phyloP scores from a whole-genome alignment of 345 rosid species.

The Cochlearia excelsa region DNA sequence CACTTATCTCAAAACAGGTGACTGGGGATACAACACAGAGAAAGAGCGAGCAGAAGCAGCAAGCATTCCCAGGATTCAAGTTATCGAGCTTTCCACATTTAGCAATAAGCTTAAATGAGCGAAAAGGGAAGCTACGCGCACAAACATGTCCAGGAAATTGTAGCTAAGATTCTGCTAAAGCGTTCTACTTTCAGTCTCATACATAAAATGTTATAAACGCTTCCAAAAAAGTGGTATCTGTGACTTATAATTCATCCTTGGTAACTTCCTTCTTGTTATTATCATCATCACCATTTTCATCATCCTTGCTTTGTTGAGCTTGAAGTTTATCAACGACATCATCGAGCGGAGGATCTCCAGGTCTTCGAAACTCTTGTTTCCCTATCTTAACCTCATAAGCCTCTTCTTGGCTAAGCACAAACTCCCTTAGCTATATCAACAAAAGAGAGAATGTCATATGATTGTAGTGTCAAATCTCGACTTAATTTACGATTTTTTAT shows the following conservation, averaged over 20 bases:
- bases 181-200: not conserved
- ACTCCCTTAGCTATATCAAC: slow-evolving; percentile 67
- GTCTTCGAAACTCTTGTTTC: slow-evolving; percentile 63
- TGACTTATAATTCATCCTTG: slow-evolving; percentile 59
- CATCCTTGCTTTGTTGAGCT: slow-evolving; percentile 28
- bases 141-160: slow-evolving; percentile 17
- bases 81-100: slow-evolving; percentile 72
- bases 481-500: not conserved
- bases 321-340: slow-evolving; percentile 47
- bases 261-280: slow-evolving; percentile 24
- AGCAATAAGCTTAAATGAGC: slow-evolving; percentile 70
- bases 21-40: slow-evolving; percentile 40
- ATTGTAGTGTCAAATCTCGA: not conserved
- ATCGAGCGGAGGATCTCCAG: slow-evolving; percentile 87
- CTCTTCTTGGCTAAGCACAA: slow-evolving; percentile 63
- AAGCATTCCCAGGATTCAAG: slow-evolving; percentile 60
- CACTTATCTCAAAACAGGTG: slow-evolving; percentile 14
- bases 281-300: slow-evolving; percentile 9
- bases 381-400: slow-evolving; percentile 87
- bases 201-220: not conserved
- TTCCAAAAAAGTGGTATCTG: not conserved
- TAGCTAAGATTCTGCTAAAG: slow-evolving; percentile 15
- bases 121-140: slow-evolving; percentile 1
- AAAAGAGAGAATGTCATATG: not conserved
- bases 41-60: slow-evolving; percentile 83